These are phyloP conservation scores for Scheffersomyces ergatensis DNA, from an alignment of 805 yeast genomes.

Conservation along the genomic window DNA sequence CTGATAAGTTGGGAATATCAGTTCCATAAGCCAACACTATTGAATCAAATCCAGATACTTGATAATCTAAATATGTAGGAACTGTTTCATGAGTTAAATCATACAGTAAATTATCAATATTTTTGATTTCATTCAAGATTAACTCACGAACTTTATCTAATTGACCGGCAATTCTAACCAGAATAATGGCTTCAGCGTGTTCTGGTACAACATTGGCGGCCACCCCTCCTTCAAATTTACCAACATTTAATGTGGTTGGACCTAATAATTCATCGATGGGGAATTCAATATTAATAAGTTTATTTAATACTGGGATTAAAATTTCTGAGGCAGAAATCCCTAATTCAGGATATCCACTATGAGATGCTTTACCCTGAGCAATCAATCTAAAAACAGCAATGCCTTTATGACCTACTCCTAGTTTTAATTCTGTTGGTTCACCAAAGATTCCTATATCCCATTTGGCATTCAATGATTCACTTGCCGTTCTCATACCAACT, in stretches of 20 bases:
- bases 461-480: conserved; percentile 33
- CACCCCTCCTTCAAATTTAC: conserved; percentile 56
- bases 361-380: conserved; percentile 59
- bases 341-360: conserved; percentile 68
- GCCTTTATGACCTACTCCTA: conserved; percentile 74
- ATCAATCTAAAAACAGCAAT: conserved; percentile 38
- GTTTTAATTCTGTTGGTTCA: conserved; percentile 69
- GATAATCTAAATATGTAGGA: conserved; percentile 51
- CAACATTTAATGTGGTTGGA: conserved; percentile 60
- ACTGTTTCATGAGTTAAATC: conserved; percentile 16
- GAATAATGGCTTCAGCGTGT: conserved; percentile 44
- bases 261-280: conserved; percentile 58
- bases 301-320: conserved; percentile 48
- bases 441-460: conserved; percentile 71
- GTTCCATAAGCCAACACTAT: conserved; percentile 51
- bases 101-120: conserved; percentile 20
- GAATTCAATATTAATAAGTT: conserved; percentile 40
- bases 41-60: conserved; percentile 65
- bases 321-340: conserved; percentile 63
- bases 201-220: conserved; percentile 70
- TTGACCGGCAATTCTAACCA: conserved; percentile 55
- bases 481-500: conserved; percentile 54
- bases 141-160: conserved; percentile 32
- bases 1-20: conserved; percentile 27
- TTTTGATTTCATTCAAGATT: conserved; percentile 33